Base-by-base conservation (phyloP, 306 rosid species). In the Gillenia trifoliata region DNA sequence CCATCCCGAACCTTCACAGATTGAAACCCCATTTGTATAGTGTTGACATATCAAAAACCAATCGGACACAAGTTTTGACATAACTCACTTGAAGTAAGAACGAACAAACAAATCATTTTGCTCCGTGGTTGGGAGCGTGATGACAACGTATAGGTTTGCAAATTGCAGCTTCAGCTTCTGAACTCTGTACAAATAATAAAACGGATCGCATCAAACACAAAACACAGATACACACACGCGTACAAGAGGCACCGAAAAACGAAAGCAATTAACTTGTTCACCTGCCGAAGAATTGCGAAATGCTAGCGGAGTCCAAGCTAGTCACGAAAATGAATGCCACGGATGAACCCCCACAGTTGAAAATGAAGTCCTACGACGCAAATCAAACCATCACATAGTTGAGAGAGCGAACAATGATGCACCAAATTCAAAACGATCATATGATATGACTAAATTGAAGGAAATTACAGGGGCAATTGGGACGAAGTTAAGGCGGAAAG, bases 341-440 rank as follows among this genome's bases (percentile, higher is more conserved):
- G 0, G 97, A 93, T 64, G 87, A 78, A 59, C 97, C 93, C 31
- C 97, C 97, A 77, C 93, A 93, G 67, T 93, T 93, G 92, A 93
- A 91, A 79, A 93, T 91, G 67, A 93, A 89, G 81, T 93, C 98
- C 98, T 93, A 62, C 83, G 76, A 28, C 19, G 19, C 30, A 43
- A 64, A 70, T 20, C 54, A 57, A 71, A 64, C 50, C 47, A 64
- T 3, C 29, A n/a, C n/a, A n/a, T n/a, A n/a, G n/a, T n/a, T n/a
- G n/a, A n/a, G n/a, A n/a, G n/a, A n/a, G n/a, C n/a, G n/a, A n/a
- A n/a, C n/a, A n/a, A n/a, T n/a, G n/a, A n/a, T n/a, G n/a, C n/a
- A n/a, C n/a, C n/a, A n/a, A n/a, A n/a, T n/a, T n/a, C n/a, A n/a
- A n/a, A n/a, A n/a, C n/a, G 15, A 23, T 36, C 41, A 25, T 17